These are phyloP conservation scores for Colletotrichum trifolii DNA, from an alignment of 2,329 filamentous ascomycete species.

Conservation along the genomic window DNA sequence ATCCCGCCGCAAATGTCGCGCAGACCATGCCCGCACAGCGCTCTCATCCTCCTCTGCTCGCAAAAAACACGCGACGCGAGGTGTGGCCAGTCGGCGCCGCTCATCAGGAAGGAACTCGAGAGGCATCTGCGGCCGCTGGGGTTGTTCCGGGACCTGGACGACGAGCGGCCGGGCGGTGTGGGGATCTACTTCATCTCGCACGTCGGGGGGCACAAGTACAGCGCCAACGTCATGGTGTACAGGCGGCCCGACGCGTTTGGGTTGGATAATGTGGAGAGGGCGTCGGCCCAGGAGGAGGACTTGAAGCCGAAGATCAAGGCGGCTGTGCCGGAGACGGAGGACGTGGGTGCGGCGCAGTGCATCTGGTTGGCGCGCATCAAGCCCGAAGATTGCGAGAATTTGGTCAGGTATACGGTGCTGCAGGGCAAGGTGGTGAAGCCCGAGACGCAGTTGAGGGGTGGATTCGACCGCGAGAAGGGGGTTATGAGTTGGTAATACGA, in stretches of 20 bases:
- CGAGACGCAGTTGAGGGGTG: constrained; percentile 83
- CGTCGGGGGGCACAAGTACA: constrained; percentile 96
- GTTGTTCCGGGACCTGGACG: constrained; percentile 86
- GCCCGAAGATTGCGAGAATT: constrained; percentile 92
- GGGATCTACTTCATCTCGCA: constrained; percentile 97
- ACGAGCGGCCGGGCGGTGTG: constrained; percentile 89
- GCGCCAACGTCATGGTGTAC: constrained; percentile 94
- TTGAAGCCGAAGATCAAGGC: constrained; percentile 45
- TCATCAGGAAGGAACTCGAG: constrained; percentile 90
- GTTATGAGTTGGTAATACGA: constrained; percentile 82
- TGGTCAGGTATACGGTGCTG: constrained; percentile 88
- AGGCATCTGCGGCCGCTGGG: constrained; percentile 87
- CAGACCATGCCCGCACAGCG: constrained; percentile 81
- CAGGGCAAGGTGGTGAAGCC: constrained; percentile 96
- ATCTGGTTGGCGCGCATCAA: constrained; percentile 90
- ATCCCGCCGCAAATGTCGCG: constrained; percentile 49
- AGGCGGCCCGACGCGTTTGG: constrained; percentile 71
- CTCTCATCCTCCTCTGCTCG: constrained; percentile 91
- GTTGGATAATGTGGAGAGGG: constrained; percentile 57
- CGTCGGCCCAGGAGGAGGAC: constrained; percentile 47
- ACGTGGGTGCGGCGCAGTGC: constrained; percentile 80
- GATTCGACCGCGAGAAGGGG: constrained; percentile 86
- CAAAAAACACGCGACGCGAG: constrained; percentile 94
- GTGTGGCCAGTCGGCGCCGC: constrained; percentile 91
- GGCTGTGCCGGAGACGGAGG: constrained; percentile 48